Base-by-base conservation (phyloP, 345 rosid species). In the Moringa oleifera region DNA sequence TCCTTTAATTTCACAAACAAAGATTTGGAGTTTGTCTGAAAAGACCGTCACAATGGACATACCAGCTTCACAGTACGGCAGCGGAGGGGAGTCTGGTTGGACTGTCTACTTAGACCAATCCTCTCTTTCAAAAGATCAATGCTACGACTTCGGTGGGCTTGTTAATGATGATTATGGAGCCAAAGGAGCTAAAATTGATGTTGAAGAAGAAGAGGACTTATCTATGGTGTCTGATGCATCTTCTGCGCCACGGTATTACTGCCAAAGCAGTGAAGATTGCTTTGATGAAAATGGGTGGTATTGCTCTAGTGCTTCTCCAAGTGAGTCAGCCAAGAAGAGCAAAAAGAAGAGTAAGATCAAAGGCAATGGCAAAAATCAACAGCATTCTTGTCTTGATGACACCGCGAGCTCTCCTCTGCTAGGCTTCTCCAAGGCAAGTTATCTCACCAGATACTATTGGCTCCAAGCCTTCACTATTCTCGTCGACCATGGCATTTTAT, bases 221-320 rank as follows among this genome's bases (percentile, higher is more conserved):
- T 89, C 98, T 21, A 91, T 86, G 96, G 80, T 91, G 62, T 91
- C 98, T 6, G 96, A 91, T 79, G 97, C 97, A 23, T 91, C 96
- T 57, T 91, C 97, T 46, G 90, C 85, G 0, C 94, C 85, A 33
- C 85, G 87, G 2, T 78, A 80, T 77, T 75, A 75, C 57, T 62
- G 59, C 24, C 71, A 75, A 68, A 80, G 73, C 10, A 69, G 66
- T 36, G 71, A 76, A 25, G 77, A 77, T 53, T 62, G 72, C 74
- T 68, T 61, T 52, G 68, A 73, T 33, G 74, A 76, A 63, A 80
- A 70, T 53, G 68, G 69, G 57, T 54, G 36, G 53, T 66, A 46
- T 20, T 57, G 15, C 51, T 61, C 71, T 70, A 53, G 31, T 65
- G 47, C 50, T 37, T 17, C 59, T 20, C 57, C 70, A 56, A 61